Percentiles rank a stretch among this genome's conserved stretches.
These are phyloP conservation scores for Perilla frutescens DNA, from an alignment of 257 asterid genomes.

Conservation along the genomic window DNA sequence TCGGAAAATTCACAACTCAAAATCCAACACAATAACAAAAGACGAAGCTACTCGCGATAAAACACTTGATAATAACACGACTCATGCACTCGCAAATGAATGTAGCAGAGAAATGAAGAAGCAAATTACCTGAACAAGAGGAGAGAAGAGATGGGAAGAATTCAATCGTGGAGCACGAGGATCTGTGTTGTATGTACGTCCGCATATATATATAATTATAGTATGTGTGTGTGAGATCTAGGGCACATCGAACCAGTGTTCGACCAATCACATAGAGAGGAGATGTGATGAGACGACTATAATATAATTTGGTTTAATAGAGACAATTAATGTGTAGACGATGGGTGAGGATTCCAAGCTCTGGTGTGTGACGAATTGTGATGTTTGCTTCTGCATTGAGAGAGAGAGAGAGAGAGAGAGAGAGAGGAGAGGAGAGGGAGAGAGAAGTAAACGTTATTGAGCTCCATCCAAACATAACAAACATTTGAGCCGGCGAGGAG, in stretches of 20 bases:
- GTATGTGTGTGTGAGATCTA: constrained; percentile 42
- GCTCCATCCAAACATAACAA: constrained; percentile 39
- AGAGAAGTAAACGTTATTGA: constrained; percentile 27
- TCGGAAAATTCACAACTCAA: constrained; percentile 5
- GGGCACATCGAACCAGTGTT: constrained; percentile 36
- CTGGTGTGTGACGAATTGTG: constrained; percentile 14
- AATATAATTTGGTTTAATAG: constrained; percentile 2
- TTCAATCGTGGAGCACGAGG: constrained; percentile 34
- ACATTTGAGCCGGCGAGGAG: constrained; percentile 41
- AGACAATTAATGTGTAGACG: constrained; percentile 1
- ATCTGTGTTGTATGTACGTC: constrained; percentile 30
- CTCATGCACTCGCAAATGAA: constrained; percentile 17
- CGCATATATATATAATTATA: constrained; percentile 22
- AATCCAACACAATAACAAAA: constrained; percentile 12
- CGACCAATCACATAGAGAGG: constrained; percentile 37
- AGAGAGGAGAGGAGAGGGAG: background rate
- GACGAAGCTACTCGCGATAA: background rate
- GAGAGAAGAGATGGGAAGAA: constrained; percentile 38
- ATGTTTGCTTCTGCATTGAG: constrained; percentile 14
- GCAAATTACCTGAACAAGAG: constrained; percentile 41
- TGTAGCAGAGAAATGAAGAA: background rate
- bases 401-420: constrained; percentile 16
- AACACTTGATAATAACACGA: background rate
- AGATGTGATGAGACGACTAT: constrained; percentile 5
- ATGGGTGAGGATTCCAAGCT: constrained; percentile 13